Evolutionary conservation across 495 filamentous ascomycete species (phyloP), one percentile per base, ranked within the genome.

Genomic region (Xylaria scruposa): DNA sequence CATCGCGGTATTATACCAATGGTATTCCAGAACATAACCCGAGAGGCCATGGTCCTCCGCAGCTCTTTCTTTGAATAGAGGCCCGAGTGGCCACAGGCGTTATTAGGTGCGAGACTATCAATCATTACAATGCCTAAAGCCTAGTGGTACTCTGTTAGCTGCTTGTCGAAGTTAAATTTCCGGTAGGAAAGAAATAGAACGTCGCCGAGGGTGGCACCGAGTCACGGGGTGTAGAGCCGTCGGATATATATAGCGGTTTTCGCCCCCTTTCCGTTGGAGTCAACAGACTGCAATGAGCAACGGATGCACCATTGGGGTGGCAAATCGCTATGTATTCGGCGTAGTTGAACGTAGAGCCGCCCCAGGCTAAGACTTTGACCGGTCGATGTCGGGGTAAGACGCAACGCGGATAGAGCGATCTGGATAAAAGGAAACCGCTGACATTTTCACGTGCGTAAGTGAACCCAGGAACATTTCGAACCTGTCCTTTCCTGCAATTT

Each of bases 241-340:
- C 68, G 68, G 68, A 61, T 69, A 69, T 69, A 62, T 70, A 70
- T 46, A 69, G 67, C 47, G 67, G 42, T 26, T 60, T 38, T 69
- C 38, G 63, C 63, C 46, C 63, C 46, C 58, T 60, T 38, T 33
- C 38, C 38, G 21, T 33, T 46, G 46, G 46, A 36, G 44, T 33
- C 49, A 49, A 67, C 42, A 21, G 33, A 15, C 49, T 67, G 33
- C 65, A 56, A 67, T 10, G 65, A 44, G 49, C 33, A 54, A 7
- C 36, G 65, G 49, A 67, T 67, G 49, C 6, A 67, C 36, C 49
- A 29, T 49, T 40, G 31, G 65, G 65, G 65, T 67, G 65, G 65
- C 49, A 51, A 47, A 67, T n/a, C 8, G 0, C 17, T 53, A 33
- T 62, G 47, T 46, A 44, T 63, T 47, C 42, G 67, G 54, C 40